A percentile compares a stretch with the other conserved stretches of the same genome.
These are phyloP conservation scores for Aureoboletus auriporus DNA, from an alignment of 768 basidiomycete species.

Conservation along the genomic window DNA sequence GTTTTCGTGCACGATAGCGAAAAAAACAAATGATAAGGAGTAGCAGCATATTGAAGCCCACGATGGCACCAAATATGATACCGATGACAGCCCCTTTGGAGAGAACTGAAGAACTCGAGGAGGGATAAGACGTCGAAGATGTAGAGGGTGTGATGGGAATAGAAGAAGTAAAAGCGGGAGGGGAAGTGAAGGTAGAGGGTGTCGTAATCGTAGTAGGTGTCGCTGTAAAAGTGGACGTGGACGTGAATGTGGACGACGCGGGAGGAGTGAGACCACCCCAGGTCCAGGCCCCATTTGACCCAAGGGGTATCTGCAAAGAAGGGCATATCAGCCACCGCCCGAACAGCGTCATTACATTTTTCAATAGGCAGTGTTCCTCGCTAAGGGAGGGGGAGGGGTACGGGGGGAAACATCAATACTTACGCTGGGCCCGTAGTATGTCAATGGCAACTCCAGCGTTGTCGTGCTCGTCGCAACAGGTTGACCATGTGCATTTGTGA, in stretches of 20 bases:
- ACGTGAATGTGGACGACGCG: constrained; percentile 33
- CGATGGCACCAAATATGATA: constrained; percentile 45
- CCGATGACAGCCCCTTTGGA: constrained; percentile 29
- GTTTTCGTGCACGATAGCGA: constrained; percentile 25
- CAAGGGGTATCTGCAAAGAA: constrained; percentile 63
- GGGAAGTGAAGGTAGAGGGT: constrained; percentile 29
- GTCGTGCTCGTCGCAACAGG: constrained; percentile 56
- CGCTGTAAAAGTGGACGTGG: constrained; percentile 25
- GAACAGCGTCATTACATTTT: constrained; percentile 10
- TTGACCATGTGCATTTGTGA: constrained; percentile 50
- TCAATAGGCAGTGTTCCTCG: neutral
- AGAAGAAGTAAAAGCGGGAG: constrained; percentile 25
- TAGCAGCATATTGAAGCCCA: constrained; percentile 56
- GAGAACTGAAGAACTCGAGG: constrained; percentile 28
- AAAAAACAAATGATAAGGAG: constrained; percentile 37
- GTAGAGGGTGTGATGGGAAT: constrained; percentile 22
- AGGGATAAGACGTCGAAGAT: constrained; percentile 20
- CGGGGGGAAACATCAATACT: constrained; percentile 34
- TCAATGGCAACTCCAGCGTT: constrained; percentile 63
- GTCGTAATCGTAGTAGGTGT: constrained; percentile 21
- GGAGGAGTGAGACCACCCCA: constrained; percentile 75
- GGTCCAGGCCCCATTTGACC: constrained; percentile 55
- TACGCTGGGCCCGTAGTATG: constrained; percentile 81
- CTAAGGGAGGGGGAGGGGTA: neutral
- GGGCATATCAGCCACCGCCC: constrained; percentile 9